Evolutionary conservation across 148 eudicot species (phyloP).

Genomic region (Heliosperma pusillum): DNA sequence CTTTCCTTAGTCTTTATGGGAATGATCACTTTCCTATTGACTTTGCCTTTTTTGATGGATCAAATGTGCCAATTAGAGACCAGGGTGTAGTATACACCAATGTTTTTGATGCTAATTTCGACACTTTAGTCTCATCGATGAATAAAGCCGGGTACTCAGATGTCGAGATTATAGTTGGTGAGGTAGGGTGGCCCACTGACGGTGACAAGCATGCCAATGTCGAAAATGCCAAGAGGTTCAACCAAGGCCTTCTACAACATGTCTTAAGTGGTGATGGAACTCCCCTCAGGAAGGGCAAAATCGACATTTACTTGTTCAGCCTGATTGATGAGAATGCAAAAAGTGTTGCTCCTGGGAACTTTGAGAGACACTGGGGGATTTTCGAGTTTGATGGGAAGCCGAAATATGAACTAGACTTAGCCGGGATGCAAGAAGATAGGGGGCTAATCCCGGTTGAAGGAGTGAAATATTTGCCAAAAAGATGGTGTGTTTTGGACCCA

Average conservation of each 20-base stretch:
- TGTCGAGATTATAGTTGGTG: slow-evolving; percentile 75
- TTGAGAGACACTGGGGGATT: slow-evolving; percentile 96
- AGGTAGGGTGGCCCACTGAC: slow-evolving; percentile 99
- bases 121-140: slow-evolving; percentile 74
- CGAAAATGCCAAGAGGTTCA: slow-evolving; percentile 68
- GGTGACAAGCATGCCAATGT: slow-evolving; percentile 68
- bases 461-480: slow-evolving; percentile 53
- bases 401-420: slow-evolving; percentile 67
- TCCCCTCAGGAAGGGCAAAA: slow-evolving; percentile 57
- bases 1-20: slow-evolving; percentile 78
- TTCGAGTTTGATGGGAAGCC: slow-evolving; percentile 95
- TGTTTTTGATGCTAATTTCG: slow-evolving; percentile 93
- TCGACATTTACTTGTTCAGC: slow-evolving; percentile 69
- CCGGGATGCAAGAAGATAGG: slow-evolving; percentile 43
- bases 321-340: slow-evolving; percentile 82
- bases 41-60: slow-evolving; percentile 77
- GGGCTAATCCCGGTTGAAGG: slow-evolving; percentile 62
- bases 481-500: slow-evolving; percentile 83
- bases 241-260: slow-evolving; percentile 71
- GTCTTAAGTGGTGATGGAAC: slow-evolving; percentile 63
- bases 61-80: slow-evolving; percentile 50
- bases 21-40: slow-evolving; percentile 76
- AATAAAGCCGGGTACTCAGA: slow-evolving; percentile 74
- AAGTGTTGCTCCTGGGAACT: slow-evolving; percentile 80
- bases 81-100: slow-evolving; percentile 56